phyloP scores from a whole-genome alignment of 2,329 filamentous ascomycete genomes.

The Metarhizium robertsii region DNA sequence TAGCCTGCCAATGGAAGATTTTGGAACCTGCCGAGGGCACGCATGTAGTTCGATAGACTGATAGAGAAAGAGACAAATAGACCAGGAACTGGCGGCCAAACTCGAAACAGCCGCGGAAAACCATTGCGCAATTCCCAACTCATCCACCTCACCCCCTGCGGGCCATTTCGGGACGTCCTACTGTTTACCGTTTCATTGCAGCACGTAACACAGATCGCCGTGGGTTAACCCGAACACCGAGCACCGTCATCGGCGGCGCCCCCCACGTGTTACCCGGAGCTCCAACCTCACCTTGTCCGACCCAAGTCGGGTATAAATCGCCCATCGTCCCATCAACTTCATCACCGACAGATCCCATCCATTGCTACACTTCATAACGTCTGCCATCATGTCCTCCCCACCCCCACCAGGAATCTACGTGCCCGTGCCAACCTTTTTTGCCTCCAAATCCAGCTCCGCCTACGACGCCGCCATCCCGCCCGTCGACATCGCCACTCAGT shows the following conservation, averaged over 20 bases:
- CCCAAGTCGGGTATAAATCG: background rate
- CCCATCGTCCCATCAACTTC: background rate
- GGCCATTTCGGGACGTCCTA: background rate
- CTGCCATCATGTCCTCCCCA: conserved; percentile 19
- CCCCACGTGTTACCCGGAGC: background rate
- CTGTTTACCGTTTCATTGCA: background rate
- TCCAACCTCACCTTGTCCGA: background rate
- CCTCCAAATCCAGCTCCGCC: conserved; percentile 26
- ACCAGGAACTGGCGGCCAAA: background rate
- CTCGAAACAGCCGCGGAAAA: no score
- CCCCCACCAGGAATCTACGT: conserved; percentile 48
- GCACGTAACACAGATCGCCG: background rate
- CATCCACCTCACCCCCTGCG: background rate
- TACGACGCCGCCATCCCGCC: conserved; percentile 36
- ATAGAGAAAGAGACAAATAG: background rate
- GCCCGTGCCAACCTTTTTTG: conserved; percentile 57
- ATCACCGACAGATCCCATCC: background rate
- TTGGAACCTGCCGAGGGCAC: conserved; percentile 78
- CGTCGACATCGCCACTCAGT: conserved; percentile 49
- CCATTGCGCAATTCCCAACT: background rate
- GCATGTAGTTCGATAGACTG: conserved; percentile 29
- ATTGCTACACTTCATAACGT: background rate
- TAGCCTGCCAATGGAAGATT: conserved; percentile 78
- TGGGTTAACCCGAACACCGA: conserved; percentile 7
- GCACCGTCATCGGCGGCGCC: background rate